phyloP scores from a whole-genome alignment of 768 basidiomycete species.

The Boletus reticuloceps region DNA sequence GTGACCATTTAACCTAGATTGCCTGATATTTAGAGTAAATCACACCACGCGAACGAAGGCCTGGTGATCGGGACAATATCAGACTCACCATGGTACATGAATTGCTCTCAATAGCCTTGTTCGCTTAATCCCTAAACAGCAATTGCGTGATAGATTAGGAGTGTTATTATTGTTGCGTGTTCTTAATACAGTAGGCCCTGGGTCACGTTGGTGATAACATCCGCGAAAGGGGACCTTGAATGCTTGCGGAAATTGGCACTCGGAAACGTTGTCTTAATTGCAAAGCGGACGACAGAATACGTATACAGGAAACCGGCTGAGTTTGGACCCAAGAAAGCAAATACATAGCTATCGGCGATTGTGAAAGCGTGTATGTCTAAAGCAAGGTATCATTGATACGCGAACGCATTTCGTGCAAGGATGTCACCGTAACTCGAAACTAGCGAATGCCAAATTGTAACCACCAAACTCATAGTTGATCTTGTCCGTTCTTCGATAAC shows the following conservation, averaged over 20 bases:
- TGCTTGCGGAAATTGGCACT: neutral
- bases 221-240: neutral
- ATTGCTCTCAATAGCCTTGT: slow-evolving; percentile 14
- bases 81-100: slow-evolving; percentile 12
- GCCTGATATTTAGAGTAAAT: slow-evolving; percentile 6
- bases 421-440: slow-evolving; percentile 59
- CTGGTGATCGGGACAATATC: slow-evolving; percentile 10
- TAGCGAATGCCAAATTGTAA: slow-evolving; percentile 88
- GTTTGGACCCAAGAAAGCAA: slow-evolving; percentile 9
- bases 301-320: slow-evolving; percentile 13
- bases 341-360: slow-evolving; percentile 14
- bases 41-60: slow-evolving; percentile 13
- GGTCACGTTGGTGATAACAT: neutral
- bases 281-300: slow-evolving; percentile 15
- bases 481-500: slow-evolving; percentile 87
- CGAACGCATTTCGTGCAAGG: slow-evolving; percentile 7
- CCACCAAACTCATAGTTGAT: slow-evolving; percentile 98
- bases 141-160: slow-evolving; percentile 19
- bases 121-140: slow-evolving; percentile 4
- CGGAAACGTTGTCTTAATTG: slow-evolving; percentile 19
- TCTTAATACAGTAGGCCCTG: neutral
- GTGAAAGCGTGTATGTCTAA: slow-evolving; percentile 19
- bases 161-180: slow-evolving; percentile 5
- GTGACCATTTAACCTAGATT: slow-evolving; percentile 14
- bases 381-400: slow-evolving; percentile 19